Conservation (phyloP, 306 rosid species). For the Prunus dulcis region DNA sequence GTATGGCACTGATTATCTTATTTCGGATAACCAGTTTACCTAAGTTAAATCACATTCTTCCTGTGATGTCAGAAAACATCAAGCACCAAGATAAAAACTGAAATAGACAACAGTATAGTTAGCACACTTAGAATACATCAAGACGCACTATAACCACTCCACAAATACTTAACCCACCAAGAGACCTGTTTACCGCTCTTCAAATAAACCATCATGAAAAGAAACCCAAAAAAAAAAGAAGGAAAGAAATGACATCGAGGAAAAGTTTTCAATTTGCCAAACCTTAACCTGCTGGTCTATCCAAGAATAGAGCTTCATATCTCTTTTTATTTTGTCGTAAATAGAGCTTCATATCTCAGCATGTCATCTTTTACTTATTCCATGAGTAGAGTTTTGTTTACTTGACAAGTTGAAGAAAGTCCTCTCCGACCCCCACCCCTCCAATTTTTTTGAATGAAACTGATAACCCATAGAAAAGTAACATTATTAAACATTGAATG, state of each 20-base stretch:
- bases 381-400: neutral
- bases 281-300: neutral
- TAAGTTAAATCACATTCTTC: neutral
- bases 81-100: neutral
- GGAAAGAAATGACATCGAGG: too few relatives aligned
- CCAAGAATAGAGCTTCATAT: neutral
- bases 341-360: neutral
- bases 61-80: neutral
- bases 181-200: neutral
- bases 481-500: neutral
- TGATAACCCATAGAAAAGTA: neutral
- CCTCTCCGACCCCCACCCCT: neutral
- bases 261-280: too few relatives aligned
- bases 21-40: neutral
- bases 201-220: too few relatives aligned
- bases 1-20: neutral
- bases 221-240: too few relatives aligned
- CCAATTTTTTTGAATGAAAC: neutral
- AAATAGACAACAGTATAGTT: neutral
- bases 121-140: neutral
- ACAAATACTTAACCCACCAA: neutral
- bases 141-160: neutral
- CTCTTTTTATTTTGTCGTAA: too few relatives aligned
- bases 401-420: neutral
- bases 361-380: neutral